A percentile compares a stretch with the other conserved stretches of the same genome.
These are phyloP conservation scores for Fallopia convolvulus DNA, from an alignment of 148 eudicot species.

Conservation along the genomic window DNA sequence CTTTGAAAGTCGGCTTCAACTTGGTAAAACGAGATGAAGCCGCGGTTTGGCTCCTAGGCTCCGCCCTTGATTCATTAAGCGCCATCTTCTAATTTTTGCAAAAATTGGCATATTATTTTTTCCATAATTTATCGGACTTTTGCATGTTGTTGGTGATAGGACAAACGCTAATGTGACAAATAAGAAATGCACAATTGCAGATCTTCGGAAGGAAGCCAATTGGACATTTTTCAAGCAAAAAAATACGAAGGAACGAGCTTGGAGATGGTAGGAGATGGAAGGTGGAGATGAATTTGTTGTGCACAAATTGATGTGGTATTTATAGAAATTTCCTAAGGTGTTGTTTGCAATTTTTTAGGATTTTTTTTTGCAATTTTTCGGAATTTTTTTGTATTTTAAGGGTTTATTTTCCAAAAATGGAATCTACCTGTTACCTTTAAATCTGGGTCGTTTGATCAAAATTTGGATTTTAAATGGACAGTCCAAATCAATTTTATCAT, in stretches of 20 bases:
- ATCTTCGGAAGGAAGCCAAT: background rate
- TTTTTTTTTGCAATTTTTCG: too few species aligned
- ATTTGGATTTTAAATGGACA: too few species aligned
- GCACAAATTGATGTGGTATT: background rate
- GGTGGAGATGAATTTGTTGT: background rate
- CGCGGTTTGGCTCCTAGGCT: background rate
- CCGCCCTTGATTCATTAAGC: background rate
- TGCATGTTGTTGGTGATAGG: background rate
- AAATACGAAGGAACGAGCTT: too few species aligned
- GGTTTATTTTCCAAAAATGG: too few species aligned
- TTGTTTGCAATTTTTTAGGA: too few species aligned
- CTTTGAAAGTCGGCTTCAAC: background rate
- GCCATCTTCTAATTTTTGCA: background rate
- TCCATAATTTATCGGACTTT: background rate
- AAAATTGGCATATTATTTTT: background rate
- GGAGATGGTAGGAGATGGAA: background rate
- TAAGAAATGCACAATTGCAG: background rate
- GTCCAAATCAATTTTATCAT: too few species aligned
- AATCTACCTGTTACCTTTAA: too few species aligned
- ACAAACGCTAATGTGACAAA: background rate
- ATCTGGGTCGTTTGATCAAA: too few species aligned
- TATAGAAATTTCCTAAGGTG: background rate
- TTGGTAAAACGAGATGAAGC: background rate
- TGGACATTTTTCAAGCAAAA: background rate
- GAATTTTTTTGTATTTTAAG: too few species aligned